Evolutionary conservation across 169 alveolate species (phyloP).

Genomic region (Besnoitia besnoiti): DNA sequence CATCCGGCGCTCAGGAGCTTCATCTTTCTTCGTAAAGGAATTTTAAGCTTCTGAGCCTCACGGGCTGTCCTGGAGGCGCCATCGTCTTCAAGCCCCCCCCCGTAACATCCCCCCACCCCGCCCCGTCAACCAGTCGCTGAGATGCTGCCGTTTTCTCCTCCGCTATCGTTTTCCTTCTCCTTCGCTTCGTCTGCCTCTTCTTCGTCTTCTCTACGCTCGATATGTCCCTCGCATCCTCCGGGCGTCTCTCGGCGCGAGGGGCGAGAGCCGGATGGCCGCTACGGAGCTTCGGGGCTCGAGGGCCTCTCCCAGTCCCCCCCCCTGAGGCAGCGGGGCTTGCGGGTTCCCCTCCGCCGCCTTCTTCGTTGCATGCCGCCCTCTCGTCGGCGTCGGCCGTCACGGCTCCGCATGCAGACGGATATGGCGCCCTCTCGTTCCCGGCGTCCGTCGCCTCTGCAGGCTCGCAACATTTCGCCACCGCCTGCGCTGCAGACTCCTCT

Average conservation of each 20-base stretch:
- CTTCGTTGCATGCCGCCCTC: neutral
- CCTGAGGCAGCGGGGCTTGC: neutral
- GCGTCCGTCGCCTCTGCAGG: neutral
- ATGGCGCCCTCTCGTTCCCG: neutral
- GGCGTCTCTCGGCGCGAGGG: neutral
- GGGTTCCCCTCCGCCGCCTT: neutral
- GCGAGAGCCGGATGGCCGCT: too few species aligned
- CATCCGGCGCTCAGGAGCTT: too few species aligned
- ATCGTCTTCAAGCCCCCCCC: too few species aligned
- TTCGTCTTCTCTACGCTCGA: neutral
- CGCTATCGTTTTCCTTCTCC: neutral
- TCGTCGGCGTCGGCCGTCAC: conserved; percentile 16
- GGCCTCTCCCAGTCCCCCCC: neutral
- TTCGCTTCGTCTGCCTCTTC: neutral
- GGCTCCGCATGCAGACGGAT: neutral
- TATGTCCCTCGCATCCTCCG: neutral
- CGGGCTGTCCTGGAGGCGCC: too few species aligned
- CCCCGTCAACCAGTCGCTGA: too few species aligned
- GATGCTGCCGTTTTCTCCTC: conserved; percentile 19
- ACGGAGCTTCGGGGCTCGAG: too few species aligned
- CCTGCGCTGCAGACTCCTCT: too few species aligned
- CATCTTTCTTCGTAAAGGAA: too few species aligned
- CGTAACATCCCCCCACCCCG: neutral
- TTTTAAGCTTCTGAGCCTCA: too few species aligned
- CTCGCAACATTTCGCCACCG: too few species aligned